A percentile compares a stretch with the other conserved stretches of the same genome.
phyloP scores from a whole-genome alignment of 139 green algal species.

The Monoraphidium neglectum region DNA sequence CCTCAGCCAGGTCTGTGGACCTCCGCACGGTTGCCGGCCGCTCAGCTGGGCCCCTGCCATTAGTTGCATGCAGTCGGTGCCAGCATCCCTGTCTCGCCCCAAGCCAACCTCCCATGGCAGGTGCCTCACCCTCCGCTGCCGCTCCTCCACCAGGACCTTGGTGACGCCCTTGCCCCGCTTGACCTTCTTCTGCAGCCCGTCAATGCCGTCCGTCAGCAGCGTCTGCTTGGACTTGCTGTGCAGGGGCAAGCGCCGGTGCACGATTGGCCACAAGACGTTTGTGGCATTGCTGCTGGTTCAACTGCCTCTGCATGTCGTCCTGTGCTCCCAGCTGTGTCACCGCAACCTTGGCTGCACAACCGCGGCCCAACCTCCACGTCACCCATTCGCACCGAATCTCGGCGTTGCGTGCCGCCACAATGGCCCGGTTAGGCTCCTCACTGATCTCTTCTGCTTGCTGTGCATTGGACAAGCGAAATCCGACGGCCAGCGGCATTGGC shows the following conservation, averaged over 20 bases:
- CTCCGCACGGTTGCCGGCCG: no score
- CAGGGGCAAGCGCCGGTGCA: background rate
- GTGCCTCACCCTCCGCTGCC: slow-evolving; percentile 39
- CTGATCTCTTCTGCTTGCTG: slow-evolving; percentile 72
- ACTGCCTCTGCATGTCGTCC: background rate
- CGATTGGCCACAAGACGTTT: no score
- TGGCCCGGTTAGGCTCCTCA: slow-evolving; percentile 74
- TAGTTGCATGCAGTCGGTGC: no score
- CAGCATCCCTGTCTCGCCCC: background rate
- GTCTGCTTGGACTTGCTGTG: slow-evolving; percentile 59
- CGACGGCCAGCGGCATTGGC: no score
- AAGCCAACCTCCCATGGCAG: background rate
- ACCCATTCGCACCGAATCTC: slow-evolving; percentile 60
- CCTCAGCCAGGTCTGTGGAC: no score
- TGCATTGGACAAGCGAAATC: no score
- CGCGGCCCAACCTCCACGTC: no score
- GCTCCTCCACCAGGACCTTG: slow-evolving; percentile 54
- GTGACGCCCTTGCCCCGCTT: slow-evolving; percentile 72
- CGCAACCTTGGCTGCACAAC: no score
- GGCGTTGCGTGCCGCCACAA: slow-evolving; percentile 77
- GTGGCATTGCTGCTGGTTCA: background rate
- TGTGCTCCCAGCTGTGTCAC: no score
- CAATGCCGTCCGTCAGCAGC: slow-evolving; percentile 47
- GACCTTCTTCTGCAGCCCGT: slow-evolving; percentile 44
- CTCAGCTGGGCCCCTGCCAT: no score